Base-by-base conservation (phyloP, 2,329 filamentous ascomycete genomes). In the Claviceps arundinis region DNA sequence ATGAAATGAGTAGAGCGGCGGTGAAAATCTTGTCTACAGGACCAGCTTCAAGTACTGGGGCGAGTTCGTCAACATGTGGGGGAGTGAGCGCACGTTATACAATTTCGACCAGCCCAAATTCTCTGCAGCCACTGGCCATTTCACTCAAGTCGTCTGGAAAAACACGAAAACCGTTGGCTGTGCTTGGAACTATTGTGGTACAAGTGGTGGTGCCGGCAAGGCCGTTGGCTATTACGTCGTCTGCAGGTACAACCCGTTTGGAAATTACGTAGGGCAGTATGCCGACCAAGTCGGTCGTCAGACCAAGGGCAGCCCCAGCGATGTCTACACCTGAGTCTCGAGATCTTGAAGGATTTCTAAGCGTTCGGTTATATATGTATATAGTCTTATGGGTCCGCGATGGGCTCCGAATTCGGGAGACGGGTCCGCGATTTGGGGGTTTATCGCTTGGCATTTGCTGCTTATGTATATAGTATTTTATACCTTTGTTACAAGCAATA, bases 21-120 rank as follows among this genome's bases (percentile, higher is more conserved):
- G 50, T n/a, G 50, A 52, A 38, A 48, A 52, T 17, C 50, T 52
- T 26, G 50, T 17, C 45, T 48, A 48, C 30, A 43, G 2, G 34
- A 46, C 50, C 6, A 26, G 14, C 1, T 38, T 11, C n/a, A 37
- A 43, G 9, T 48, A 11, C 2, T 52, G 44, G 38, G 22, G 40
- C 24, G 24, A 52, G 8, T 30, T 52, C 6, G 13, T 14, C n/a
- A 48, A 52, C 24, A 48, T 48, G 45, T 52, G 50, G 50, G 50
- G 44, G 3, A 34, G 26, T 34, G 50, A 52, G 16, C 44, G 50
- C 16, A 30, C 11, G 44, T 1, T 24, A n/a, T 52, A 52, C 8
- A 24, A 52, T 11, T 52, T 4, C 22, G n/a, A 48, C 24, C 42
- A 52, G 17, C 50, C 50, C 2, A 13, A 2, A 4, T 52, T 41